A percentile compares a stretch with the other conserved stretches of the same genome.
Conservation (phyloP, 2,329 filamentous ascomycete genomes). For the Clathrospora elynae region DNA sequence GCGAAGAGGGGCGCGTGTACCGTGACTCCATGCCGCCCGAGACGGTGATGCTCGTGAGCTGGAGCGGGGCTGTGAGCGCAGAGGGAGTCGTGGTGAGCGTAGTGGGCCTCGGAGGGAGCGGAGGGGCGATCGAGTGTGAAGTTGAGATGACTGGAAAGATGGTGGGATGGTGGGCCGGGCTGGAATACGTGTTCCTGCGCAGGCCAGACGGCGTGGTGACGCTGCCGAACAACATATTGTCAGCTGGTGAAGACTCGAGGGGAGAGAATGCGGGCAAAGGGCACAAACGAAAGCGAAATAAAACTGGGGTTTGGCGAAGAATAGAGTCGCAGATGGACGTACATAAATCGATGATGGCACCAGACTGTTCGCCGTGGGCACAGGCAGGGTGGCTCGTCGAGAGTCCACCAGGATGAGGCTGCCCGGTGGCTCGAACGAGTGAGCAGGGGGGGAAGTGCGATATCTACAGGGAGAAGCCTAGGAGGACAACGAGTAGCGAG, state of each 20-base stretch:
- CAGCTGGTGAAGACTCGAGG: slow-evolving; percentile 25
- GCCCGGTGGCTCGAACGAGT: slow-evolving; percentile 24
- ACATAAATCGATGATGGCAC: slow-evolving; percentile 38
- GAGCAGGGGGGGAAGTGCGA: slow-evolving; percentile 13
- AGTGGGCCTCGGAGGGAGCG: slow-evolving; percentile 35
- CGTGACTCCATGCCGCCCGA: slow-evolving; percentile 42
- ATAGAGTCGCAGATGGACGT: slow-evolving; percentile 38
- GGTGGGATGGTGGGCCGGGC: too few species aligned
- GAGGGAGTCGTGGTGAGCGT: slow-evolving; percentile 28
- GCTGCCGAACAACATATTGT: slow-evolving; percentile 46
- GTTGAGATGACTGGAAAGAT: too few species aligned
- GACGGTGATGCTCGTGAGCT: slow-evolving; percentile 29
- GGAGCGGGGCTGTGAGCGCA: slow-evolving; percentile 28
- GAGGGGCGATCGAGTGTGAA: too few species aligned
- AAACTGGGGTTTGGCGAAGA: slow-evolving; percentile 31
- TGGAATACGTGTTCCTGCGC: slow-evolving; percentile 28
- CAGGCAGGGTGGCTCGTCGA: slow-evolving; percentile 14
- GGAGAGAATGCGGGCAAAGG: slow-evolving; percentile 7
- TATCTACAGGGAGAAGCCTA: too few species aligned
- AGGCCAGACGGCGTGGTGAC: slow-evolving; percentile 29
- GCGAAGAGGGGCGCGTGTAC: slow-evolving; percentile 44
- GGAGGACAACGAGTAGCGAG: slow-evolving; percentile 13
- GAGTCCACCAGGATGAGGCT: slow-evolving; percentile 18
- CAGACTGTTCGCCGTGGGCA: slow-evolving; percentile 4
- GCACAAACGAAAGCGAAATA: slow-evolving; percentile 22